Percentiles rank a stretch among this genome's conserved stretches.
phyloP scores from a whole-genome alignment of 331 rosid species.

The Erythrophleum ivorense region DNA sequence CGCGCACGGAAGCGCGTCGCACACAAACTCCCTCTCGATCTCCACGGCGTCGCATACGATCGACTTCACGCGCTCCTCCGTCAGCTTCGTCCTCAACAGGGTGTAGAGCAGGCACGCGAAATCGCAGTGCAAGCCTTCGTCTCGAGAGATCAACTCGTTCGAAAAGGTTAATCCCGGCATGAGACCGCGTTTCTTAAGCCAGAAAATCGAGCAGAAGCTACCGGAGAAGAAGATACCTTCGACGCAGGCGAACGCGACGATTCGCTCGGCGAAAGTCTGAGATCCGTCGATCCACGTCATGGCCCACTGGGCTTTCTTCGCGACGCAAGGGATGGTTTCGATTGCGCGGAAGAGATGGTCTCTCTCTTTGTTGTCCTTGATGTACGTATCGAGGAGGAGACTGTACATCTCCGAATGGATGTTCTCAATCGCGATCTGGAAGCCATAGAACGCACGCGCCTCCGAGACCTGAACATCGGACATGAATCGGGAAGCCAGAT shows the following conservation, averaged over 20 bases:
- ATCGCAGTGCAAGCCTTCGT: constrained; percentile 68
- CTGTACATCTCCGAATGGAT: constrained; percentile 72
- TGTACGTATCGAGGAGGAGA: constrained; percentile 56
- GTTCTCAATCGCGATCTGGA: too few species aligned
- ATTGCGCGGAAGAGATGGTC: constrained; percentile 51
- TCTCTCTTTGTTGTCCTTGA: constrained; percentile 58
- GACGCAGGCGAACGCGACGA: constrained; percentile 65
- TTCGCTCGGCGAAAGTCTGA: constrained; percentile 56
- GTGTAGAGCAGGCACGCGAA: constrained; percentile 62
- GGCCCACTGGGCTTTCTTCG: too few species aligned
- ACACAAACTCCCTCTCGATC: too few species aligned
- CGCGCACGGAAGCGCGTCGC: too few species aligned
- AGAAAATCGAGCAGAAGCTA: constrained; percentile 63
- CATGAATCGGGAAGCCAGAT: constrained; percentile 61
- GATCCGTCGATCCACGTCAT: too few species aligned
- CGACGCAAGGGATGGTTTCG: constrained; percentile 63
- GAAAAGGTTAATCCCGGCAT: constrained; percentile 69
- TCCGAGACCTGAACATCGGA: constrained; percentile 59
- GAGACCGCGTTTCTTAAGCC: constrained; percentile 65
- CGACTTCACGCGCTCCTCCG: constrained; percentile 52
- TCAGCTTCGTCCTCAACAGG: constrained; percentile 45
- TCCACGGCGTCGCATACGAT: constrained; percentile 52
- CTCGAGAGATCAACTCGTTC: constrained; percentile 62
- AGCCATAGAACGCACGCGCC: constrained; percentile 66
- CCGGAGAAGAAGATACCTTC: too few species aligned